Evolutionary conservation across 768 basidiomycete genomes (phyloP).

Genomic region (Leccinum subtestaceum): DNA sequence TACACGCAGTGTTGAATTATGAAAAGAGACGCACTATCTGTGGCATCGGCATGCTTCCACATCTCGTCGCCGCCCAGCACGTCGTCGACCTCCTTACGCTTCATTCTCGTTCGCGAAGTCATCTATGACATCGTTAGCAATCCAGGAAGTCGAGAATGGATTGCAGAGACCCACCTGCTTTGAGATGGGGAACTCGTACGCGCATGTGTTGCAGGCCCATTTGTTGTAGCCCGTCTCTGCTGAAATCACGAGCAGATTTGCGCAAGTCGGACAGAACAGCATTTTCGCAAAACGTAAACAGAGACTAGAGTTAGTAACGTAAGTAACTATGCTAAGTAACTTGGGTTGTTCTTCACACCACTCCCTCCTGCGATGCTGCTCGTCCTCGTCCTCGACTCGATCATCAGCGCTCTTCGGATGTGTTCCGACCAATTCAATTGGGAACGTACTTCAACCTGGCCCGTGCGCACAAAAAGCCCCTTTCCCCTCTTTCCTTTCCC

Average conservation of each 20-base stretch:
- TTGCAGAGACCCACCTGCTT: slow-evolving; percentile 20
- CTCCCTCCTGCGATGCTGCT: too few relatives aligned
- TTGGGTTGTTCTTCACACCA: too few relatives aligned
- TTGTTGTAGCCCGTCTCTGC: slow-evolving; percentile 81
- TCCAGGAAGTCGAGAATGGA: neutral
- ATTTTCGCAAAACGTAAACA: slow-evolving; percentile 37
- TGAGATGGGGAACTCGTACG: slow-evolving; percentile 72
- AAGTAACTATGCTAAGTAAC: too few relatives aligned
- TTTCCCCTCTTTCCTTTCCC: too few relatives aligned
- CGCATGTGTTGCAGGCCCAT: slow-evolving; percentile 91
- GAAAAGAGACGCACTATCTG: slow-evolving; percentile 50
- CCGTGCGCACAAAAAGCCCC: neutral
- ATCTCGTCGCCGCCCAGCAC: slow-evolving; percentile 91
- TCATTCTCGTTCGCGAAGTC: slow-evolving; percentile 83
- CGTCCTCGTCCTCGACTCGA: neutral
- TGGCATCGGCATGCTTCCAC: slow-evolving; percentile 93
- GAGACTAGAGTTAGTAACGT: neutral
- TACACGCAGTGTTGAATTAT: neutral
- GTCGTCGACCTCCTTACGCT: slow-evolving; percentile 92
- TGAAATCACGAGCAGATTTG: slow-evolving; percentile 81
- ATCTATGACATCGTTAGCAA: slow-evolving; percentile 49
- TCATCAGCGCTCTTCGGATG: neutral
- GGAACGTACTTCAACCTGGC: neutral
- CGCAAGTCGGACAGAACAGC: slow-evolving; percentile 95
- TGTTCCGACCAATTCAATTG: neutral